A percentile compares a stretch with the other conserved stretches of the same genome.
Conservation (phyloP, 1,139 yeast species). For the Blastobotrys malaysiensis region DNA sequence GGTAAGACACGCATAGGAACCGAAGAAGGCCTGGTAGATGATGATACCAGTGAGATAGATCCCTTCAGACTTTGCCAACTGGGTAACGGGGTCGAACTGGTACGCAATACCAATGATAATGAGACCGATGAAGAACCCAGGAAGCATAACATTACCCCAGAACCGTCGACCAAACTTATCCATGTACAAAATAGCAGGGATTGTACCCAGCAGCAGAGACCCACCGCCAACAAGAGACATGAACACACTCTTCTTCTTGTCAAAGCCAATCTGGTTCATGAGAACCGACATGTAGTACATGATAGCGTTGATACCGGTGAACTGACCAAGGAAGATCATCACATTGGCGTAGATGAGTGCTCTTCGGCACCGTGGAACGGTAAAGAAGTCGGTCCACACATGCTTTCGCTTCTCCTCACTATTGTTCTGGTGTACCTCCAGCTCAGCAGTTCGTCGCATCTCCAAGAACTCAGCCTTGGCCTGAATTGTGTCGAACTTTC, state of each 20-base stretch:
- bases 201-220: conserved; percentile 51
- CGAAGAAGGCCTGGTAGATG: conserved; percentile 55
- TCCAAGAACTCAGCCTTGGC: conserved; percentile 50
- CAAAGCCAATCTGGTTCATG: conserved; percentile 44
- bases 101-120: conserved; percentile 55
- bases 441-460: conserved; percentile 35
- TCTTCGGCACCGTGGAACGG: conserved; percentile 51
- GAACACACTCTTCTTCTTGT: conserved; percentile 38
- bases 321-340: conserved; percentile 52
- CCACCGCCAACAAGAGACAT: conserved; percentile 52
- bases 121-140: conserved; percentile 53
- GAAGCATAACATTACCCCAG: conserved; percentile 37
- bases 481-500: conserved; percentile 40
- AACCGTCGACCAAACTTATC: conserved; percentile 52
- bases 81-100: conserved; percentile 34
- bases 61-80: conserved; percentile 47
- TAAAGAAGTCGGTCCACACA: conserved; percentile 45
- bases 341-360: conserved; percentile 50
- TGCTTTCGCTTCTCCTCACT: conserved; percentile 31
- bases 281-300: conserved; percentile 53
- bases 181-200: conserved; percentile 58
- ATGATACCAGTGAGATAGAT: conserved; percentile 52
- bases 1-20: conserved; percentile 57
- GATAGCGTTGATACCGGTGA: conserved; percentile 33
- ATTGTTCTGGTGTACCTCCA: conserved; percentile 35